Evolutionary conservation across 306 rosid species (phyloP).

Genomic region (Mimosa pudica): DNA sequence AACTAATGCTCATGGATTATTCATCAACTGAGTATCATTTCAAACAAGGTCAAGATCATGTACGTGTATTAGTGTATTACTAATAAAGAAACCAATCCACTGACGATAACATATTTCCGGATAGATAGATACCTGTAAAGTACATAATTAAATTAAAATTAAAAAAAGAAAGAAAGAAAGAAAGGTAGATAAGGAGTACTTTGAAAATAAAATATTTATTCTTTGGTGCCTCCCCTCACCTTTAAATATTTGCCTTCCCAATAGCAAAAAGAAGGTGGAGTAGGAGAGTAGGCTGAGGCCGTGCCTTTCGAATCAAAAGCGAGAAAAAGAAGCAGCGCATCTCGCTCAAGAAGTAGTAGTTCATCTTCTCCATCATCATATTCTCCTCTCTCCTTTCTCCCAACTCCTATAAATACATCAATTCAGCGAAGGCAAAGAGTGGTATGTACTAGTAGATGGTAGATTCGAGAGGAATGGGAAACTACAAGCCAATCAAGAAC

Average conservation of each 20-base stretch:
- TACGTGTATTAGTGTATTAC: neutral
- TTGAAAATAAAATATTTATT: neutral
- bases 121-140: neutral
- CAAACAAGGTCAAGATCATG: neutral
- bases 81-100: neutral
- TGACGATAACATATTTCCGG: neutral
- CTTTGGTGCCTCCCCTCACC: neutral
- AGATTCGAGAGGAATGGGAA: constrained; percentile 23
- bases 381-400: neutral
- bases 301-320: neutral
- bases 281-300: neutral
- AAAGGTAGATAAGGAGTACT: neutral
- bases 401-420: neutral
- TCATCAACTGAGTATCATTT: neutral
- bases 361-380: neutral
- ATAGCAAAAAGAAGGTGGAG: neutral
- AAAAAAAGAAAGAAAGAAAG: too few relatives aligned
- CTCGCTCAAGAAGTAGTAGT: neutral
- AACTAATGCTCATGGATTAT: neutral
- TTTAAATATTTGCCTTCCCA: neutral
- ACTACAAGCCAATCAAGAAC: constrained; percentile 36
- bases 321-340: constrained; percentile 3
- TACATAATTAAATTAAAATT: neutral
- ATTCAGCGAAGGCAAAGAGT: neutral
- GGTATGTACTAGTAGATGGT: constrained; percentile 18